These are phyloP conservation scores for Nitzschia inconspicua DNA, from an alignment of 108 stramenopile genomes.

Conservation along the genomic window DNA sequence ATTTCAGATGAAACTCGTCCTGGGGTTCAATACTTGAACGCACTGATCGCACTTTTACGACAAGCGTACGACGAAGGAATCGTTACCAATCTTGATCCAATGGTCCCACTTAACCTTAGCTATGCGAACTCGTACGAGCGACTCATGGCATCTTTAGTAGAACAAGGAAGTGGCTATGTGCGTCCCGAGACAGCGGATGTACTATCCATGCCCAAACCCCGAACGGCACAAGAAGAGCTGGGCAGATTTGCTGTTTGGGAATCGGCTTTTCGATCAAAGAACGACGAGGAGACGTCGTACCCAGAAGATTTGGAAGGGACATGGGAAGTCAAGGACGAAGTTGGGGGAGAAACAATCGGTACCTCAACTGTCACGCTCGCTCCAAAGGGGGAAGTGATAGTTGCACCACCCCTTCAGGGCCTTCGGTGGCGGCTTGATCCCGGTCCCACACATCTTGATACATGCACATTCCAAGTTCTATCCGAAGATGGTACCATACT, in stretches of 20 bases:
- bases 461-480: slow-evolving; percentile 83
- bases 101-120: slow-evolving; percentile 50
- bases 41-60: slow-evolving; percentile 57
- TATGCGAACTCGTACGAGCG: slow-evolving; percentile 77
- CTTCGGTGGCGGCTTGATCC: slow-evolving; percentile 84
- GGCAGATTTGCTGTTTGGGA: slow-evolving; percentile 85
- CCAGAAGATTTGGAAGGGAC: slow-evolving; percentile 76
- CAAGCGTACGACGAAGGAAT: slow-evolving; percentile 70
- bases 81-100: slow-evolving; percentile 53
- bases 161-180: slow-evolving; percentile 81
- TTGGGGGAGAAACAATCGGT: slow-evolving; percentile 77
- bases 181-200: slow-evolving; percentile 41
- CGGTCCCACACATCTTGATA: slow-evolving; percentile 90
- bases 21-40: slow-evolving; percentile 77
- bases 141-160: slow-evolving; percentile 60
- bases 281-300: slow-evolving; percentile 44
- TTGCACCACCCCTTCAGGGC: slow-evolving; percentile 71
- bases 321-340: slow-evolving; percentile 79
- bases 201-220: slow-evolving; percentile 55
- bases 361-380: slow-evolving; percentile 52
- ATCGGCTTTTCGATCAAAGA: slow-evolving; percentile 51
- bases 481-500: slow-evolving; percentile 71
- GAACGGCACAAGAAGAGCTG: slow-evolving; percentile 70
- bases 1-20: slow-evolving; percentile 58
- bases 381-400: slow-evolving; percentile 57